Conservation (phyloP, 306 rosid genomes). For the Dalbergia cultrata region DNA sequence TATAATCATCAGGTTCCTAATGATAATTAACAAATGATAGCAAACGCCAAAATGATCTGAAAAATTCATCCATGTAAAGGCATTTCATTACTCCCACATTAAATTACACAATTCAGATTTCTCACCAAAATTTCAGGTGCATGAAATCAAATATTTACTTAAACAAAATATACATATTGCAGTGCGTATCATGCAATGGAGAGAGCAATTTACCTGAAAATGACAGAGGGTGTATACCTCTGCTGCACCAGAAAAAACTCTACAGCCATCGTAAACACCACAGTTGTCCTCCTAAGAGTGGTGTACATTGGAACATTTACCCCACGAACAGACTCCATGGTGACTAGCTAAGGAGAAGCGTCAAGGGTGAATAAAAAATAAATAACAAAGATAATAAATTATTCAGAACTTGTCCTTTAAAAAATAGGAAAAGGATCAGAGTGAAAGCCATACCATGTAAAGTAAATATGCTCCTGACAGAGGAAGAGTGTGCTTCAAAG, state of each 20-base stretch:
- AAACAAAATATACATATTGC: slow-evolving; percentile 11
- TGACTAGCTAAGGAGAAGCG: slow-evolving; percentile 79
- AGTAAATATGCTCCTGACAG: slow-evolving; percentile 89
- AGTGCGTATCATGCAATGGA: slow-evolving; percentile 14
- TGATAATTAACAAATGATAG: slow-evolving; percentile 9
- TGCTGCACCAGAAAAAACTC: slow-evolving; percentile 85
- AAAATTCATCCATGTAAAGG: not conserved
- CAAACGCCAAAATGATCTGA: slow-evolving; percentile 1
- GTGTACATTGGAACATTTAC: slow-evolving; percentile 99
- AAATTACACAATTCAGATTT: not conserved
- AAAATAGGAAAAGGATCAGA: slow-evolving; percentile 1
- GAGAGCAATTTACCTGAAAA: slow-evolving; percentile 76
- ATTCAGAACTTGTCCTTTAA: slow-evolving; percentile 12
- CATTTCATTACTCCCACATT: not conserved
- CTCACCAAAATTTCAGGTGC: not conserved
- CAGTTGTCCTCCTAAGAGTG: slow-evolving; percentile 92
- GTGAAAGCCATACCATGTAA: slow-evolving; percentile 73
- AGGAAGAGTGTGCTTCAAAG: slow-evolving; percentile 84
- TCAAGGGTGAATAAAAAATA: slow-evolving; percentile 42
- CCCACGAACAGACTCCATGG: slow-evolving; percentile 98
- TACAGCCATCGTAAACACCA: slow-evolving; percentile 87
- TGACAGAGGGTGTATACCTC: slow-evolving; percentile 73
- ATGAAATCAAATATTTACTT: slow-evolving; percentile 5
- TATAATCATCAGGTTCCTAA: slow-evolving; percentile 26
- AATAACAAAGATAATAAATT: slow-evolving; percentile 16